Base-by-base conservation (phyloP, 1,139 yeast species). In the Suhomyces yuchorum region DNA sequence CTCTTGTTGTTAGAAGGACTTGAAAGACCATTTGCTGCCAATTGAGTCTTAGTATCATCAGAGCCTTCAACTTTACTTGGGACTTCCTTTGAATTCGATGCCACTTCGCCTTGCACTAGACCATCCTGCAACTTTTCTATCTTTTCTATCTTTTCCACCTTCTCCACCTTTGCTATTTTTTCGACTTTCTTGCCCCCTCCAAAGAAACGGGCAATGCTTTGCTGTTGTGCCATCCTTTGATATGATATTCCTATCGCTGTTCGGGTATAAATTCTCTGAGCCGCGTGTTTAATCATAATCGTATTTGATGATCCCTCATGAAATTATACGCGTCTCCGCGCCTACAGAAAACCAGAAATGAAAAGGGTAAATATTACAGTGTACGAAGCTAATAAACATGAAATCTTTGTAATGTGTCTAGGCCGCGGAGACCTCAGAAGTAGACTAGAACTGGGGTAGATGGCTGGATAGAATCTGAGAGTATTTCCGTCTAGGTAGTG, bases 161-260 rank as follows among this genome's bases (percentile, higher is more conserved):
- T 37, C 11, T 6, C 17, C 19, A 23, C 18, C 28, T 24, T 15
- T n/a, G 15, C 19, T 14, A 12, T 24, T 17, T 36, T 34, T 8
- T 15, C 37, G 12, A 19, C 39, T 39, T 42, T 47, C 42, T 46
- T 40, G 22, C 42, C 40, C 7, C 49, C 49, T 1, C 65, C 62
- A 50, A 72, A 71, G 50, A 72, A 72, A 18, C 75, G 58, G 5
- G 67, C 71, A 37, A 71, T 55, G 17, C 70, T 61, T 55, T 71
- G 76, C 52, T 72, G 77, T 51, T 67, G 74, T 8, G 70, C 66
- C 75, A 70, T 70, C n/a, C 43, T 40, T 23, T 19, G 18, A 11
- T 22, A 8, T 34, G 40, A 17, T 17, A 35, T 19, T 35, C 18
- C 37, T 30, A 12, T 14, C 14, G 44, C 22, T 37, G 37, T 37